Percentiles rank a stretch among this genome's conserved stretches.
Evolutionary conservation across 768 basidiomycete species (phyloP).

Genomic region (Suillus plorans): DNA sequence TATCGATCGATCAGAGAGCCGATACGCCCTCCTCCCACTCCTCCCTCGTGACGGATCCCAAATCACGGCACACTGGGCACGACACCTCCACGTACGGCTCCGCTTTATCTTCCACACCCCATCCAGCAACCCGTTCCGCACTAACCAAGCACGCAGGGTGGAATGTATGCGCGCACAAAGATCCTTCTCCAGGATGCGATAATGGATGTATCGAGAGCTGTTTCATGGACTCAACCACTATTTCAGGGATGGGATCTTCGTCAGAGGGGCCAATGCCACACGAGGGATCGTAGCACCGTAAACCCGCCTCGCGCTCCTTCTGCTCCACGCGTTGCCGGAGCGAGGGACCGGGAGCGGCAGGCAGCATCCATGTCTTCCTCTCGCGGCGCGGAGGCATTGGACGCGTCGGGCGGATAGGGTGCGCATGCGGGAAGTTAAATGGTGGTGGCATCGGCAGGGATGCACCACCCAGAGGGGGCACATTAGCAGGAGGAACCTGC

Average conservation of each 20-base stretch:
- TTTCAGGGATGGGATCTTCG: conserved; percentile 55
- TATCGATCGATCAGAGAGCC: conserved; percentile 21
- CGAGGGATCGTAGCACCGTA: conserved; percentile 69
- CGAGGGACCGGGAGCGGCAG: conserved; percentile 65
- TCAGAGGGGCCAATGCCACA: conserved; percentile 78
- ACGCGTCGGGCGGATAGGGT: conserved; percentile 18
- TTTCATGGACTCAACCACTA: conserved; percentile 20
- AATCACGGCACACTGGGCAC: conserved; percentile 69
- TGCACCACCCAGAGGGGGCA: conserved; percentile 7
- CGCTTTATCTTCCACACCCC: conserved; percentile 49
- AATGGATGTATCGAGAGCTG: conserved; percentile 24
- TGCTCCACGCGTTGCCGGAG: conserved; percentile 73
- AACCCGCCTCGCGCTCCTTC: conserved; percentile 67
- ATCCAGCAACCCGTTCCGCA: conserved; percentile 64
- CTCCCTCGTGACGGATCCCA: conserved; percentile 55
- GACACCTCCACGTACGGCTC: conserved; percentile 58
- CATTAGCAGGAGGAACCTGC: conserved; percentile 16
- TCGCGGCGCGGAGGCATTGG: conserved; percentile 33
- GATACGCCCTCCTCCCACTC: conserved; percentile 60
- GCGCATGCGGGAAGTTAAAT: conserved; percentile 13
- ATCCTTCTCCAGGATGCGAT: conserved; percentile 17
- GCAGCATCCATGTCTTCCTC: conserved; percentile 54
- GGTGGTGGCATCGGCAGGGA: conserved; percentile 1
- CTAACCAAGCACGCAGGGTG: conserved; percentile 71
- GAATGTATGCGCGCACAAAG: conserved; percentile 64